Evolutionary conservation across 306 rosid species (phyloP).

Genomic region (Citrullus colocynthis): DNA sequence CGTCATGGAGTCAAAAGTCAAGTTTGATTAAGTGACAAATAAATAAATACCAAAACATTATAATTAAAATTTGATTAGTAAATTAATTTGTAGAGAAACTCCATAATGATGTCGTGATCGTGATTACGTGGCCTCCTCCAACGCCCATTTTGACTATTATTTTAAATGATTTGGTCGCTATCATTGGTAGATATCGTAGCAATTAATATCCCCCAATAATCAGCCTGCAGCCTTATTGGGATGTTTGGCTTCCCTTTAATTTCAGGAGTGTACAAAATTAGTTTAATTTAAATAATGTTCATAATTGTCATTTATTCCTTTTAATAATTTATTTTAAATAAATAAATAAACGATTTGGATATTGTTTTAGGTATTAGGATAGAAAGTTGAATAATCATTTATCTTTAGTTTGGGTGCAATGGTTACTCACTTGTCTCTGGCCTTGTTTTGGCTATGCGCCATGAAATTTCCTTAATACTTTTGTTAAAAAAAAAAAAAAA

Average conservation of each 20-base stretch:
- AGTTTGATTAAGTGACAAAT: not conserved
- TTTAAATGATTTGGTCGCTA: not conserved
- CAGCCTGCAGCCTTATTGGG: not conserved
- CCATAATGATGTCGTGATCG: not conserved
- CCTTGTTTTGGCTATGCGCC: no score
- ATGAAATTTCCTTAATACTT: no score
- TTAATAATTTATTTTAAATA: no score
- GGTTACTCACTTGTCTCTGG: no score
- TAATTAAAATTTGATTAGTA: not conserved
- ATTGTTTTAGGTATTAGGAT: not conserved
- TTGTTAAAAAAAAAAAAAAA: no score
- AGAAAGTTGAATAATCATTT: not conserved
- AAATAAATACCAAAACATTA: not conserved
- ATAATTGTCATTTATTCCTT: not conserved
- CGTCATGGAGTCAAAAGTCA: not conserved
- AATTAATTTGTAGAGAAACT: not conserved
- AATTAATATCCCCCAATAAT: not conserved
- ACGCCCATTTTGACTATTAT: not conserved
- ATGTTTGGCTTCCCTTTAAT: not conserved
- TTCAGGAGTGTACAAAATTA: not conserved
- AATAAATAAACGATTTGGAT: no score
- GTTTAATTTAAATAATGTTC: not conserved
- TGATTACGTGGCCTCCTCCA: slow-evolving; percentile 5
- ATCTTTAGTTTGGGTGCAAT: not conserved
- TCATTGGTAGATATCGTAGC: not conserved